Evolutionary conservation across 2,329 filamentous ascomycete species (phyloP).

Genomic region (Nemania diffusa): DNA sequence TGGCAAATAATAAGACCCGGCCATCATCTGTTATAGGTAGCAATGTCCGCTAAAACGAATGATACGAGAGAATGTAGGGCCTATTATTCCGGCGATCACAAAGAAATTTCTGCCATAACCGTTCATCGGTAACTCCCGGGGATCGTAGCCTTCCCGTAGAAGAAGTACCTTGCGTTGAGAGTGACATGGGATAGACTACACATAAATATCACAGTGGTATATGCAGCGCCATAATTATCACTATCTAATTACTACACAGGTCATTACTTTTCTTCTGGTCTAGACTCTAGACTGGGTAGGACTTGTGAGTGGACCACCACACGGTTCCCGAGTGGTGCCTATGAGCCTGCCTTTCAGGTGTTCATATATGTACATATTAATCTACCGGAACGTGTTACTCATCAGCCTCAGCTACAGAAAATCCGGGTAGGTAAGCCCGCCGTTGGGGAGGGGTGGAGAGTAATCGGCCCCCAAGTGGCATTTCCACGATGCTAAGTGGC

Average conservation of each 20-base stretch:
- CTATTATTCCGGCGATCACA: not conserved
- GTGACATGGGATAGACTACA: constrained; percentile 24
- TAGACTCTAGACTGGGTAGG: constrained; percentile 15
- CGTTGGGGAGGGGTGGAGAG: constrained; percentile 21
- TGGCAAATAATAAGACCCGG: not conserved
- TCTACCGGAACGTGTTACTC: constrained; percentile 15
- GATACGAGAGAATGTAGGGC: not conserved
- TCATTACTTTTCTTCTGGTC: constrained; percentile 16
- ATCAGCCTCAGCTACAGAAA: constrained; percentile 31
- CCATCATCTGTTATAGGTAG: constrained; percentile 1
- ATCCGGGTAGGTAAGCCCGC: constrained; percentile 12
- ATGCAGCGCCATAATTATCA: constrained; percentile 14
- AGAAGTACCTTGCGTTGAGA: constrained; percentile 35
- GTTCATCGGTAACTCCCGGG: constrained; percentile 22
- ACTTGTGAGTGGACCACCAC: not conserved
- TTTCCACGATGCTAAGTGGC: constrained; percentile 25
- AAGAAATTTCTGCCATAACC: constrained; percentile 19
- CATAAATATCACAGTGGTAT: constrained; percentile 14
- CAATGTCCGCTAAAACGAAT: constrained; percentile 18
- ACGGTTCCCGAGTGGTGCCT: constrained; percentile 8
- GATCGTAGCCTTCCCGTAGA: constrained; percentile 17
- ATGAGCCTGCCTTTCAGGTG: constrained; percentile 16
- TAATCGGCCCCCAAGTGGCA: constrained; percentile 29
- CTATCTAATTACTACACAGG: too few species aligned
- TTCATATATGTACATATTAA: constrained; percentile 11